A percentile compares a stretch with the other conserved stretches of the same genome.
Evolutionary conservation across 805 yeast species (phyloP).

Genomic region (Metschnikowia picachoensis): DNA sequence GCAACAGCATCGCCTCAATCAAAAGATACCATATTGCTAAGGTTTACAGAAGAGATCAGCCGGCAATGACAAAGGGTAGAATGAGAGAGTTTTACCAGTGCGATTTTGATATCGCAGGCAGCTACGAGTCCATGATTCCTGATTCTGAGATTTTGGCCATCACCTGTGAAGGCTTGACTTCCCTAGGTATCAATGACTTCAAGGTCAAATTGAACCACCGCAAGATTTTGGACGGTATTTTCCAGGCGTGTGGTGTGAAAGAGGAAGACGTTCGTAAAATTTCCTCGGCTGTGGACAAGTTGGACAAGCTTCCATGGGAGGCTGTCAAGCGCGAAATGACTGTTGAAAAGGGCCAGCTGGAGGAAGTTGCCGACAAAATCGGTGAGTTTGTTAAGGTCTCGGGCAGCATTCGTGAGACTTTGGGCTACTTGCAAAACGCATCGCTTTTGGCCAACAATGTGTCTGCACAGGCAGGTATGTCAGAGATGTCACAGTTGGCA

Average conservation of each 20-base stretch:
- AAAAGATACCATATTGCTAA: constrained; percentile 97
- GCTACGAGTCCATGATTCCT: constrained; percentile 90
- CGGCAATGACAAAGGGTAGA: constrained; percentile 99
- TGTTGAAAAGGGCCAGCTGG: constrained; percentile 85
- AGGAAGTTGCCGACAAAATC: constrained; percentile 87
- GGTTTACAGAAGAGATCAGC: constrained; percentile 98
- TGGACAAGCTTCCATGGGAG: constrained; percentile 95
- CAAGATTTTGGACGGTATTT: constrained; percentile 92
- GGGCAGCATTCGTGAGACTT: constrained; percentile 67
- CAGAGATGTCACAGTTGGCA: constrained; percentile 72
- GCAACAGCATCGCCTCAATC: constrained; percentile 85
- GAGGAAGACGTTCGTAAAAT: constrained; percentile 92
- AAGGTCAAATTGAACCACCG: constrained; percentile 93
- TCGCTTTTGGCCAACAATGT: constrained; percentile 58
- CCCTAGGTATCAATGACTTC: constrained; percentile 83
- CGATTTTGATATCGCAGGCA: constrained; percentile 96
- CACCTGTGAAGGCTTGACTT: constrained; percentile 77
- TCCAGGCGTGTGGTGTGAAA: constrained; percentile 90
- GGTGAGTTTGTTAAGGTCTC: constrained; percentile 83
- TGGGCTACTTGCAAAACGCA: constrained; percentile 53
- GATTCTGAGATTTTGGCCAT: constrained; percentile 87
- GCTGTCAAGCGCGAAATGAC: constrained; percentile 89
- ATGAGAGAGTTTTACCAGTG: constrained; percentile 99
- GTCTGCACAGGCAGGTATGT: constrained; percentile 75
- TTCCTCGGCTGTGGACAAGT: constrained; percentile 93